These are phyloP conservation scores for Cryphonectria japonica DNA, from an alignment of 2,329 filamentous ascomycete genomes.

Conservation along the genomic window DNA sequence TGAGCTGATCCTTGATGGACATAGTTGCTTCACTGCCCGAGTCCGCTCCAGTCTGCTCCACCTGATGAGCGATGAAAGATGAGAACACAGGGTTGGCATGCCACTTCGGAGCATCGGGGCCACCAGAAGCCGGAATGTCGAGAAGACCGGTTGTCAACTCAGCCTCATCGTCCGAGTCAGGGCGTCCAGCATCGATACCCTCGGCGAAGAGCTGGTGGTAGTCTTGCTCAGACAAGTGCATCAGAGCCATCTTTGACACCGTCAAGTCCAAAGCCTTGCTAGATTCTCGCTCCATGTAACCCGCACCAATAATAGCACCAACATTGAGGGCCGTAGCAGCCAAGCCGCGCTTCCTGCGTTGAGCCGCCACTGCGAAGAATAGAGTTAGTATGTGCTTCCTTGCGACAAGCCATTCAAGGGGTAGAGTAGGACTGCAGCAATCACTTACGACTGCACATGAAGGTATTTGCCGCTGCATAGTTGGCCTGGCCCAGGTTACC, in stretches of 20 bases:
- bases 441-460: constrained; percentile 29
- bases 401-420: background rate
- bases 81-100: constrained; percentile 31
- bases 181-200: constrained; percentile 37
- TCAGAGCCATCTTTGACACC: constrained; percentile 23
- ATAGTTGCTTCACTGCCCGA: background rate
- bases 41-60: background rate
- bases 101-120: constrained; percentile 26
- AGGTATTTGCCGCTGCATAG: constrained; percentile 45
- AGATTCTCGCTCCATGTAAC: constrained; percentile 29
- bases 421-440: background rate
- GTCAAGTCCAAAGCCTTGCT: constrained; percentile 20
- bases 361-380: constrained; percentile 21
- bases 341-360: constrained; percentile 30
- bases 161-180: constrained; percentile 28
- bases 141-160: constrained; percentile 30
- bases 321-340: constrained; percentile 23
- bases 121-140: constrained; percentile 16
- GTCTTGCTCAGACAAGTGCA: constrained; percentile 41
- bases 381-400: too few relatives aligned
- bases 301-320: constrained; percentile 31
- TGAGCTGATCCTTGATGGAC: background rate
- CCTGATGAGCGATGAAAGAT: constrained; percentile 25
- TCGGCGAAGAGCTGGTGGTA: constrained; percentile 48
- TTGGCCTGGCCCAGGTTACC: constrained; percentile 51